Base-by-base conservation (phyloP, 2,329 filamentous ascomycete genomes). In the Sclerotinia minor region DNA sequence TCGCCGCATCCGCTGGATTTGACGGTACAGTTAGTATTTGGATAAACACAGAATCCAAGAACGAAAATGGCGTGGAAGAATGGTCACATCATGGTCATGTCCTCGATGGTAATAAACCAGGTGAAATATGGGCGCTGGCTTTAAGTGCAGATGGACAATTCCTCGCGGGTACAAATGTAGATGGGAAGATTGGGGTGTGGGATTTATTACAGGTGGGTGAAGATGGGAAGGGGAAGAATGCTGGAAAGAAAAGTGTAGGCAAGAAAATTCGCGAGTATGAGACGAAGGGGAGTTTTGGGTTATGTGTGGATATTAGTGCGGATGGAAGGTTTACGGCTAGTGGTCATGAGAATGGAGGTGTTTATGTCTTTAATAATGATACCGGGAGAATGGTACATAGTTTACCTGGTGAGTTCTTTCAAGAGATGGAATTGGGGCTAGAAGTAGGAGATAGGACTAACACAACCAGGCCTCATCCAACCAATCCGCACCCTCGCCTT, bases 341-440 rank as follows among this genome's bases (percentile, higher is more conserved):
- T 64, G 95, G 95, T 0, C 94, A 99, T 79, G 91, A 97, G 78
- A 97, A 91, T 75, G 95, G 95, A 21, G 89, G 88, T 17, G 86
- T 98, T 71, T 97, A 97, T 80, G 88, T 99, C 70, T 99, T 98
- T 83, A 94, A 93, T 81, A 98, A 97, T 75, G 89, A 93, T 73
- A 92, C 91, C 0, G 92, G 92, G 4, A 87, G 92, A 65, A 87
- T 99, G 73, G 83, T 92, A 17, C 94, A 97, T 79, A 95, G 92
- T 9, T 82, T 99, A 32, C 89, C 92, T 66, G 89, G 91, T 91
- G 81, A 70, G 83, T 75, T 41, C 4, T 15, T 53, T 24, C 6
- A 19, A 0, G 3, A 24, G 32, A 41, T 17, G 21, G 17, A 50
- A 24, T 21, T 35, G 13, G 21, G 13, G 6, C 6, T 1, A 35